Conservation (phyloP, 2,329 filamentous ascomycete species). For the Fusarium xylarioides region DNA sequence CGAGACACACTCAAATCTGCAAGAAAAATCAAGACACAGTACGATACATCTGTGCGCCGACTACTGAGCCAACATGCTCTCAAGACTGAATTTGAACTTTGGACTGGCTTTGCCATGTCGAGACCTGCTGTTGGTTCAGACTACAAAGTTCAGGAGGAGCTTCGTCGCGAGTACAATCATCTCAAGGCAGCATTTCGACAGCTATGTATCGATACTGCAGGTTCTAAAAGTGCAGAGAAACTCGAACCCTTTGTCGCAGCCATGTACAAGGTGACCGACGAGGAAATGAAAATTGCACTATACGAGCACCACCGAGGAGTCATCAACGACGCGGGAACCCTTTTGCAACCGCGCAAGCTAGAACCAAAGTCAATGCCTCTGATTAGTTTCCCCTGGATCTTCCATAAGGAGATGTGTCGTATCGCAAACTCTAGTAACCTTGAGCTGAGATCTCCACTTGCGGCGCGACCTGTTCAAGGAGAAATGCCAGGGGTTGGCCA, state of each 20-base stretch:
- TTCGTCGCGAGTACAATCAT: constrained; percentile 72
- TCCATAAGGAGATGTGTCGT: constrained; percentile 65
- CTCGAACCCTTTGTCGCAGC: constrained; percentile 81
- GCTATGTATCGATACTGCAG: constrained; percentile 71
- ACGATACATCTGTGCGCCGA: constrained; percentile 79
- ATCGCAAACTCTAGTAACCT: constrained; percentile 38
- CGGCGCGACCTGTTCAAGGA: constrained; percentile 22
- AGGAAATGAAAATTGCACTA: constrained; percentile 71
- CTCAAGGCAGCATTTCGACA: constrained; percentile 75
- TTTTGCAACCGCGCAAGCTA: constrained; percentile 27
- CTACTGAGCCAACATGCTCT: constrained; percentile 89
- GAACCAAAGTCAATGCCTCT: constrained; percentile 71
- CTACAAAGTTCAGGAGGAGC: constrained; percentile 87
- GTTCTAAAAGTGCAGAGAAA: constrained; percentile 63
- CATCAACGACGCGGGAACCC: constrained; percentile 48
- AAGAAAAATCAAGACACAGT: constrained; percentile 74
- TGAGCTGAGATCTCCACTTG: constrained; percentile 29
- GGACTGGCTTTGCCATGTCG: constrained; percentile 83
- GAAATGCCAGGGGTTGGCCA: not conserved
- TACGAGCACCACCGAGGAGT: constrained; percentile 50
- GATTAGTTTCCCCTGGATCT: constrained; percentile 95
- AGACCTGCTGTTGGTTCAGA: constrained; percentile 77
- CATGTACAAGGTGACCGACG: constrained; percentile 85
- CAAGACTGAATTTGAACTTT: constrained; percentile 89
- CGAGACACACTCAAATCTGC: constrained; percentile 66